Conservation (phyloP, 2,329 filamentous ascomycete genomes). For the Catunica adiposa region DNA sequence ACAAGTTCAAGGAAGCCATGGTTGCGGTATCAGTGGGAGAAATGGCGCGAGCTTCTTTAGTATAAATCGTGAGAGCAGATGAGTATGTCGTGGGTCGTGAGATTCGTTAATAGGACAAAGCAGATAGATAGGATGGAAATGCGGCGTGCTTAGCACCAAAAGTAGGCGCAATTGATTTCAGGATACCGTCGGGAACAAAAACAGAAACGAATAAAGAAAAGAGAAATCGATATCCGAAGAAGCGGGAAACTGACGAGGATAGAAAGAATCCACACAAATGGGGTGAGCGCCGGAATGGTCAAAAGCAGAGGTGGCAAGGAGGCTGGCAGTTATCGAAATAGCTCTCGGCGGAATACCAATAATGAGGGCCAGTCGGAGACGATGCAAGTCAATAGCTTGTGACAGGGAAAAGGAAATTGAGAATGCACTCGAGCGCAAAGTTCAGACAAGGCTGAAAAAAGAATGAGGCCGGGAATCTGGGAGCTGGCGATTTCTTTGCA, state of each 20-base stretch:
- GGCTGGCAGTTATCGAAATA: slow-evolving; percentile 4
- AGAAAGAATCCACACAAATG: neutral
- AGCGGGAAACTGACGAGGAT: neutral
- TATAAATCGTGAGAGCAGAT: neutral
- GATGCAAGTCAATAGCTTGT: neutral
- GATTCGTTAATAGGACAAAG: neutral
- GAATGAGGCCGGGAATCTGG: neutral
- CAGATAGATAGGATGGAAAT: neutral
- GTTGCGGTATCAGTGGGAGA: neutral
- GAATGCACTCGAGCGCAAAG: slow-evolving; percentile 6
- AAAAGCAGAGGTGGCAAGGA: slow-evolving; percentile 1
- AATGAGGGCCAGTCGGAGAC: neutral
- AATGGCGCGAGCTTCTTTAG: neutral
- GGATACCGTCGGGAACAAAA: neutral
- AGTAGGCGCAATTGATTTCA: neutral
- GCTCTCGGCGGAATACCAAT: neutral
- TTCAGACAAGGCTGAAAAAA: neutral
- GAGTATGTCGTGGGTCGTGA: neutral
- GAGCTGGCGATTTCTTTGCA: neutral
- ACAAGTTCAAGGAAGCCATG: slow-evolving; percentile 71
- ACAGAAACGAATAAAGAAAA: neutral
- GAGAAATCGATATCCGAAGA: neutral
- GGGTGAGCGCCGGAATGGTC: neutral
- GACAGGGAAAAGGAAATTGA: slow-evolving; percentile 6
- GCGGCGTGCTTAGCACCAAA: neutral